Percentiles rank a stretch among this genome's conserved stretches.
These are phyloP conservation scores for Quercus aquifolioides DNA, from an alignment of 306 rosid species.

Conservation along the genomic window DNA sequence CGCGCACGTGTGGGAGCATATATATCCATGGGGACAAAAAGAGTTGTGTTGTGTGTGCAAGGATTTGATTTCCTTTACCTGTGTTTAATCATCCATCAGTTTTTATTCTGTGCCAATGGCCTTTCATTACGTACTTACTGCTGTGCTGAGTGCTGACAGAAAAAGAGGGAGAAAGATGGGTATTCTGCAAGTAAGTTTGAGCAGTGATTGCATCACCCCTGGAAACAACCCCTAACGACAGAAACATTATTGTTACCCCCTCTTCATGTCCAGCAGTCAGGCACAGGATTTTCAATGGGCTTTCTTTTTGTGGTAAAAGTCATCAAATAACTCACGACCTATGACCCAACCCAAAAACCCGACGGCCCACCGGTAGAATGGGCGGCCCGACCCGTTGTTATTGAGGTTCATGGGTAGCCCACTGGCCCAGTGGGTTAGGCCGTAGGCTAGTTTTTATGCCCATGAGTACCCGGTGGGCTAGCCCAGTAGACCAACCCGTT, in stretches of 20 bases:
- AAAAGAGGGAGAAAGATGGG: neutral
- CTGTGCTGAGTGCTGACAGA: constrained; percentile 1
- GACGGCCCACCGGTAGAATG: no score
- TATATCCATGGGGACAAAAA: constrained; percentile 16
- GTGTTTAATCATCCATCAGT: constrained; percentile 25
- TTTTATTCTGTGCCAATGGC: constrained; percentile 17
- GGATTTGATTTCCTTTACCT: constrained; percentile 16
- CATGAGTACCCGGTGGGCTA: no score
- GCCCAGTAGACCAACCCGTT: no score
- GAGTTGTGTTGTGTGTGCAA: constrained; percentile 2
- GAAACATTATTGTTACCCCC: neutral
- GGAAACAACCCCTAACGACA: neutral
- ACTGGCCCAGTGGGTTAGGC: no score
- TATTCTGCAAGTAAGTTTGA: constrained; percentile 12
- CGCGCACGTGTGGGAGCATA: constrained; percentile 4
- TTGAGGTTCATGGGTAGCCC: no score
- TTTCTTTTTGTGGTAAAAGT: no score
- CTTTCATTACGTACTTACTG: neutral
- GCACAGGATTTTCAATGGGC: neutral
- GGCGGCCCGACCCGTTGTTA: no score
- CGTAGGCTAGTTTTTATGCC: no score
- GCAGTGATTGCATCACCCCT: constrained; percentile 14
- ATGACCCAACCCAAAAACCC: no score
- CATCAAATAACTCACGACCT: no score
- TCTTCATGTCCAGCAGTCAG: neutral